Conservation (phyloP, 805 yeast species). For the Candida nonsorbophila region DNA sequence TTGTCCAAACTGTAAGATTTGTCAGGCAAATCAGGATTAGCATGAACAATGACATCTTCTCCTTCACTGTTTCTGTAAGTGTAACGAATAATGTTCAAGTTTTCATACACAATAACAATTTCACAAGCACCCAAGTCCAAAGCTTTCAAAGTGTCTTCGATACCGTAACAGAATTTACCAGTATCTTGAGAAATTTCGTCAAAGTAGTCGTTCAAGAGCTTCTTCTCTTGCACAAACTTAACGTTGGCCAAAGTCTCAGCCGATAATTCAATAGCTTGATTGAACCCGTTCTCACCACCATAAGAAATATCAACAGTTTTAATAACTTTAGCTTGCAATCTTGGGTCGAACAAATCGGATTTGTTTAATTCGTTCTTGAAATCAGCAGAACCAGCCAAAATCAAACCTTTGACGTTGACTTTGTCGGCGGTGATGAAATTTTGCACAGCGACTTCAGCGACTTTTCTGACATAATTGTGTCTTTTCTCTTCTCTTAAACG, state of each 20-base stretch:
- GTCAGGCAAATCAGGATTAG: conserved; percentile 66
- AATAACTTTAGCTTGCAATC: conserved; percentile 81
- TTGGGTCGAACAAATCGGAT: conserved; percentile 88
- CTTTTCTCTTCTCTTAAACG: conserved; percentile 99
- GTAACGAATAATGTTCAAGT: conserved; percentile 79
- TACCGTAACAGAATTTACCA: conserved; percentile 96
- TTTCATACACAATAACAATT: conserved; percentile 86
- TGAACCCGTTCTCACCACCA: conserved; percentile 99
- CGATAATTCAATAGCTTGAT: conserved; percentile 96
- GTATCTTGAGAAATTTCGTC: conserved; percentile 97
- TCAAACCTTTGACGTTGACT: conserved; percentile 89
- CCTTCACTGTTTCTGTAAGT: conserved; percentile 82
- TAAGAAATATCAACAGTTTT: conserved; percentile 95
- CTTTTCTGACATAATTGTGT: conserved; percentile 97
- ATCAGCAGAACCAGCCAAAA: conserved; percentile 98
- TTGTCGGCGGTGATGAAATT: conserved; percentile 93
- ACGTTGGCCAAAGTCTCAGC: conserved; percentile 97
- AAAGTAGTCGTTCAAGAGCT: conserved; percentile 83
- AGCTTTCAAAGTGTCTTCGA: conserved; percentile 94
- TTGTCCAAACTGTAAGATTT: conserved; percentile 76
- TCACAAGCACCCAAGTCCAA: conserved; percentile 96
- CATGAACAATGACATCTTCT: conserved; percentile 65
- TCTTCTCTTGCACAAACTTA: conserved; percentile 97
- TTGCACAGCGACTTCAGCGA: conserved; percentile 97
- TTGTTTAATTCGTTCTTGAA: conserved; percentile 91